phyloP scores from a whole-genome alignment of 305 asterid species.

The Salvia sclarea region DNA sequence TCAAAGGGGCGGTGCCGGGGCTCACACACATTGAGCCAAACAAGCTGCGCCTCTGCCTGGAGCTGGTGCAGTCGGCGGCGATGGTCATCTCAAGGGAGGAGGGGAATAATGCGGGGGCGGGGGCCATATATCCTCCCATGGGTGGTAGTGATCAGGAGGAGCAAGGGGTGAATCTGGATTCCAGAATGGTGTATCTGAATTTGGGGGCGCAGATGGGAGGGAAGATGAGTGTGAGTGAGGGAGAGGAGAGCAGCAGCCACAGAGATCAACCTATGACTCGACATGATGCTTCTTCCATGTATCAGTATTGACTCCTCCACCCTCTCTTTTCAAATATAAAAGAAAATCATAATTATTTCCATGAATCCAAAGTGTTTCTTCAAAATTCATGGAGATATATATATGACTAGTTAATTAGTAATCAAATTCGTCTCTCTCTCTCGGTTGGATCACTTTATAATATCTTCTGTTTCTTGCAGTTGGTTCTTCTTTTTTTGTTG shows the following conservation, averaged over 20 bases:
- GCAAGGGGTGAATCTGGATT: conserved; percentile 56
- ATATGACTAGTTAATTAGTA: conserved; percentile 15
- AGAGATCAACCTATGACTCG: conserved; percentile 44
- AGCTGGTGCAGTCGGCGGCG: conserved; percentile 89
- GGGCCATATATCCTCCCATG: conserved; percentile 56
- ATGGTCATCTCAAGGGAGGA: conserved; percentile 88
- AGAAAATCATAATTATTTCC: conserved; percentile 2
- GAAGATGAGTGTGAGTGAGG: conserved; percentile 49
- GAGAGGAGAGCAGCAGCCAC: conserved; percentile 53
- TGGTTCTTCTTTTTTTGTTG: neutral
- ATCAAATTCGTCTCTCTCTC: neutral
- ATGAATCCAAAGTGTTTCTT: conserved; percentile 15
- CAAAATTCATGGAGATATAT: conserved; percentile 28
- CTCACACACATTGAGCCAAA: conserved; percentile 85
- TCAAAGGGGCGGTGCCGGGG: conserved; percentile 92
- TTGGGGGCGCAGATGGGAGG: conserved; percentile 73
- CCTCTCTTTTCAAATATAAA: neutral
- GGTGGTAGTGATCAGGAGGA: conserved; percentile 37
- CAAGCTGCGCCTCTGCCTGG: conserved; percentile 79
- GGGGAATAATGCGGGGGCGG: conserved; percentile 55
- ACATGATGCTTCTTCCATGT: conserved; percentile 59
- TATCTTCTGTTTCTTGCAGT: conserved; percentile 5
- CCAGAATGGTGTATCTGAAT: conserved; percentile 84
- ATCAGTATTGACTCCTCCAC: conserved; percentile 39
- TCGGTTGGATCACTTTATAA: neutral